A percentile compares a stretch with the other conserved stretches of the same genome.
These are phyloP conservation scores for Laguncularia racemosa DNA, from an alignment of 345 rosid genomes.

Conservation along the genomic window DNA sequence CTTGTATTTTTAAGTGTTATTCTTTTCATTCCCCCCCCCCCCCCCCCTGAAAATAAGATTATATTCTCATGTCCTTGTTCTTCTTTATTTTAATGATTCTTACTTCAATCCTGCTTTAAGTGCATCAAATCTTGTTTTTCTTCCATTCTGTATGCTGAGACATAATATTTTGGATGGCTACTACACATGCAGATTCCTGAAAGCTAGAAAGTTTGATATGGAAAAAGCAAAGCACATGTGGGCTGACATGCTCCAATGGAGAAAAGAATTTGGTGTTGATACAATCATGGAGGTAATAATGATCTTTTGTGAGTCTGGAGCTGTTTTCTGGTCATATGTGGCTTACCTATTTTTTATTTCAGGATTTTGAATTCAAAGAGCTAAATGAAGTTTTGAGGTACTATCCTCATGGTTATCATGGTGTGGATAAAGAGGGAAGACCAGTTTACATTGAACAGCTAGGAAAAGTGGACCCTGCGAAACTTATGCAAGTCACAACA, in stretches of 20 bases:
- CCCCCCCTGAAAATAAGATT: too few species aligned
- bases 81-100: too few species aligned
- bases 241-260: constrained; percentile 97
- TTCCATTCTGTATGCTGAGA: too few species aligned
- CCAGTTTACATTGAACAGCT: constrained; percentile 90
- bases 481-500: constrained; percentile 79
- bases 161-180: background rate
- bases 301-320: background rate
- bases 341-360: constrained; percentile 5
- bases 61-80: too few species aligned
- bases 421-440: constrained; percentile 95
- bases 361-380: constrained; percentile 95
- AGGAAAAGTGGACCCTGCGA: constrained; percentile 86
- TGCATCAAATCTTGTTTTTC: background rate
- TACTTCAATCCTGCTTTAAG: background rate
- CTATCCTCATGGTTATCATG: constrained; percentile 96
- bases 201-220: constrained; percentile 84
- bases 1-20: too few species aligned
- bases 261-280: constrained; percentile 76
- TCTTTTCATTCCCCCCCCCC: too few species aligned
- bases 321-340: background rate
- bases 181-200: constrained; percentile 49
- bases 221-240: constrained; percentile 98
- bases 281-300: constrained; percentile 61
- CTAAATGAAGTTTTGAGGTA: constrained; percentile 62